These are phyloP conservation scores for Pseudomicrostroma phylloplanum DNA, from an alignment of 1,284 basidiomycete species.

Conservation along the genomic window DNA sequence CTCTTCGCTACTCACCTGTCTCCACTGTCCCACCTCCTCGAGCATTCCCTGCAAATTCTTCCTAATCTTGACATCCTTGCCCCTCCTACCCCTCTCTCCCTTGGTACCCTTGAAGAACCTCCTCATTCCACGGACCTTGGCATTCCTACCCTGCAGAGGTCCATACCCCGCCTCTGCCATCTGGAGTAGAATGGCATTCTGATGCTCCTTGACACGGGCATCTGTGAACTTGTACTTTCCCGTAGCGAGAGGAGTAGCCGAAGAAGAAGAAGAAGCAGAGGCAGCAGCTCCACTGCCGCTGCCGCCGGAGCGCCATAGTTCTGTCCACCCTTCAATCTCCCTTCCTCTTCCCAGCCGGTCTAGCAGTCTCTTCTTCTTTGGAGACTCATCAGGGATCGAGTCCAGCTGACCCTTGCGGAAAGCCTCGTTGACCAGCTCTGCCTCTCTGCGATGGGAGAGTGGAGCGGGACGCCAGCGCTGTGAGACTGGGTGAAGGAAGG, in stretches of 20 bases:
- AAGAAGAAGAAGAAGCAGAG: neutral
- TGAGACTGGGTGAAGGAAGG: too few species aligned
- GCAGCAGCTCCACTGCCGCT: neutral
- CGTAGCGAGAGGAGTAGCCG: neutral
- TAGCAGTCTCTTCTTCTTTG: neutral
- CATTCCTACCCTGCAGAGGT: neutral
- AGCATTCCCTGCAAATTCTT: neutral
- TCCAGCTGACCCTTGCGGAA: neutral
- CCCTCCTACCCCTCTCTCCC: neutral
- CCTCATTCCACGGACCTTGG: neutral
- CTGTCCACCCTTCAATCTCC: neutral
- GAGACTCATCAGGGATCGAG: neutral
- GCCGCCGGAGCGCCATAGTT: too few species aligned
- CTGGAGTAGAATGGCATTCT: neutral
- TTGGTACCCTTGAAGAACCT: neutral
- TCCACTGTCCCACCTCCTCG: too few species aligned
- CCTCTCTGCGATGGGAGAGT: neutral
- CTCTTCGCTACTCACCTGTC: too few species aligned
- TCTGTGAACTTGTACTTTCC: neutral
- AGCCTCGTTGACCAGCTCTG: neutral
- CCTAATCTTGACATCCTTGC: neutral
- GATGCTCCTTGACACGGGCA: neutral
- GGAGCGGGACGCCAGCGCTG: neutral
- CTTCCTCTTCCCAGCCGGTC: neutral
- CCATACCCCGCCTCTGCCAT: neutral